Base-by-base conservation (phyloP, 176 grass and related monocot genomes). In the Saccharum spontaneum region DNA sequence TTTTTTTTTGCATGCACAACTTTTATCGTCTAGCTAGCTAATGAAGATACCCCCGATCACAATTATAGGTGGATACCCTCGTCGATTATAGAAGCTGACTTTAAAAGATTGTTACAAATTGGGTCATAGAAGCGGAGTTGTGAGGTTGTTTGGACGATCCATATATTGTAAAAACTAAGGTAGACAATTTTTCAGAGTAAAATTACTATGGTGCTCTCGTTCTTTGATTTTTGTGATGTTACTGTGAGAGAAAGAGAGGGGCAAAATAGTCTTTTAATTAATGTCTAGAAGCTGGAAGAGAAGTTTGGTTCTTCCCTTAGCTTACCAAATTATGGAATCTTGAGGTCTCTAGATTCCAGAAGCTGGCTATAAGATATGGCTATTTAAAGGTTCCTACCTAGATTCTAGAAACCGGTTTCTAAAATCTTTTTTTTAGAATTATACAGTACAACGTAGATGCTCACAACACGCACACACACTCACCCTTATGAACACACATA, bases 11-110 rank as follows among this genome's bases (percentile, higher is more conserved):
- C 66, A 46, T 81, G 46, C 18, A 54, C 31, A 55, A 40, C 1
- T 39, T 24, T 33, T 82, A 71, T 75, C 45, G 20, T 75, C 26
- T 87, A 68, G 70, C 36, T 67, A 37, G 48, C 28, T 67, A 36
- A 71, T 13, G 46, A 68, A 41, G 11, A 81, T 2, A 10, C 8
- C 3, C 5, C 3, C 11, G 11, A 3, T 31, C 62, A 31, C 62
- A 65, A 64, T 30, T 65, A 65, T 63, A 13, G 30, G n/a, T 57
- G 18, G 7, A 57, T 57, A 57, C 55, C 52, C 54, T 5, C 55
- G n/a, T 59, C 20, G 8, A 59, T 22, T n/a, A 1, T 59, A 57
- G 20, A 57, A 22, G 20, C 0, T 57, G 6, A 22, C 18, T 57
- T 57, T 10, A n/a, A 23, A 59, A 59, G 2, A 55, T 55, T 55